Evolutionary conservation across 139 green algal genomes (phyloP).

Genomic region (Cymbomonas tetramitiformis): DNA sequence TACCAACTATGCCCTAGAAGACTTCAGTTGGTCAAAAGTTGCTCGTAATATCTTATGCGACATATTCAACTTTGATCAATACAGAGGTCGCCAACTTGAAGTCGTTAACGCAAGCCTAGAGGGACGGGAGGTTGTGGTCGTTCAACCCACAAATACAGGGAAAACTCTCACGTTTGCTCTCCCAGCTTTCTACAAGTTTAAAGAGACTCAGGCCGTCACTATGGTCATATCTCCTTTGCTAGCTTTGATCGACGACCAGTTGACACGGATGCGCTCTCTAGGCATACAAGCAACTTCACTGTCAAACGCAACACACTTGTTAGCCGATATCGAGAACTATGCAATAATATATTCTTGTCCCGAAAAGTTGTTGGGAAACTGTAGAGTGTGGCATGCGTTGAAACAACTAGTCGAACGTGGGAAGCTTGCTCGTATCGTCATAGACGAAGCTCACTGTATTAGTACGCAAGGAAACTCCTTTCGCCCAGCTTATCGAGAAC

Average conservation of each 20-base stretch:
- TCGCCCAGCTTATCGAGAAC: slow-evolving; percentile 43
- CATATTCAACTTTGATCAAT: slow-evolving; percentile 12
- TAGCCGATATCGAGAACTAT: neutral
- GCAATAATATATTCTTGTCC: slow-evolving; percentile 70
- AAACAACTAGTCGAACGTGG: slow-evolving; percentile 34
- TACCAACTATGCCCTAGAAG: no score
- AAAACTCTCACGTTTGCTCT: slow-evolving; percentile 66
- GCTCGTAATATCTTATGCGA: neutral
- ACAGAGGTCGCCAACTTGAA: slow-evolving; percentile 36
- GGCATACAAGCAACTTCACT: neutral
- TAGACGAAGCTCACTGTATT: slow-evolving; percentile 56
- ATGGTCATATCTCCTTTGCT: slow-evolving; percentile 59
- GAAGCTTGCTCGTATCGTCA: slow-evolving; percentile 38
- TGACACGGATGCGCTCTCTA: slow-evolving; percentile 30
- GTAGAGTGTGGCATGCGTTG: slow-evolving; percentile 45
- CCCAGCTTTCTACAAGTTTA: slow-evolving; percentile 12
- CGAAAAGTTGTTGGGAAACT: slow-evolving; percentile 60
- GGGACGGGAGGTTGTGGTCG: slow-evolving; percentile 65
- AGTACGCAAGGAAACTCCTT: slow-evolving; percentile 50
- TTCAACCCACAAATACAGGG: slow-evolving; percentile 86
- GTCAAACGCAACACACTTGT: neutral
- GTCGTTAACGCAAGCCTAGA: slow-evolving; percentile 42
- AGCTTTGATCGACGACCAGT: slow-evolving; percentile 73
- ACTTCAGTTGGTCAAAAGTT: neutral
- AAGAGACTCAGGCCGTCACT: slow-evolving; percentile 4